Percentiles rank a stretch among this genome's conserved stretches.
phyloP scores from a whole-genome alignment of 2,329 filamentous ascomycete species.

The Microdochium paspali region DNA sequence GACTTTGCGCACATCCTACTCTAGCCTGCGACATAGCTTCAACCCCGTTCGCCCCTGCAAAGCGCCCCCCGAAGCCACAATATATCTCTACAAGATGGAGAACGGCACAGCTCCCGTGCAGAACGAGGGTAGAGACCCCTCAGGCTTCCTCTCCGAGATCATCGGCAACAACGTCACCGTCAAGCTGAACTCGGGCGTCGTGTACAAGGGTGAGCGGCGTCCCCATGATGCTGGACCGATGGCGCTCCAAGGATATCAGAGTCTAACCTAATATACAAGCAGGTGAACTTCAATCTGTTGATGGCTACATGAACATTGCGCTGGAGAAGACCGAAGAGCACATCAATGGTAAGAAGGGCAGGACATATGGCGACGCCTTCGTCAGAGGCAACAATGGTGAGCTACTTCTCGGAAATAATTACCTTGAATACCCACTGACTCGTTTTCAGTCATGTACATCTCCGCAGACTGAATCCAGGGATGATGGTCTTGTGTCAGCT shows the following conservation, averaged over 20 bases:
- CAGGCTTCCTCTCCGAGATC: constrained; percentile 86
- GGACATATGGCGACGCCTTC: constrained; percentile 89
- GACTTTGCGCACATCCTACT: too few relatives aligned
- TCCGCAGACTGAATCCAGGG: constrained; percentile 40
- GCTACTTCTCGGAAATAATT: constrained; percentile 7
- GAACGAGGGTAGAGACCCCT: constrained; percentile 80
- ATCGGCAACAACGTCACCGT: constrained; percentile 91
- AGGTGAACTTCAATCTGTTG: constrained; percentile 94
- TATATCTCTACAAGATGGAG: constrained; percentile 48
- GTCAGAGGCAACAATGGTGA: constrained; percentile 92
- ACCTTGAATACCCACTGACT: constrained; percentile 7
- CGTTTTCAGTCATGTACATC: constrained; percentile 55
- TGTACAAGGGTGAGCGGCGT: constrained; percentile 73
- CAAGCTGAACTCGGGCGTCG: constrained; percentile 95
- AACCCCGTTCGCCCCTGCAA: too few relatives aligned
- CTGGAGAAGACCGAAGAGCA: constrained; percentile 92
- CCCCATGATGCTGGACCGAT: background rate
- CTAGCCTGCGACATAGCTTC: background rate
- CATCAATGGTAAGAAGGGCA: constrained; percentile 72
- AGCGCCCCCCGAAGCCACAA: background rate
- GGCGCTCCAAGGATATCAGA: too few relatives aligned
- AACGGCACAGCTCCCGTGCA: constrained; percentile 52
- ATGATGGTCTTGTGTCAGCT: too few relatives aligned
- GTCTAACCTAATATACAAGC: constrained; percentile 1
- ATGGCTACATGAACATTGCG: constrained; percentile 99